A percentile compares a stretch with the other conserved stretches of the same genome.
These are phyloP conservation scores for Cokeromyces recurvatus DNA, from an alignment of 371 early-diverging fungal species.

Conservation along the genomic window DNA sequence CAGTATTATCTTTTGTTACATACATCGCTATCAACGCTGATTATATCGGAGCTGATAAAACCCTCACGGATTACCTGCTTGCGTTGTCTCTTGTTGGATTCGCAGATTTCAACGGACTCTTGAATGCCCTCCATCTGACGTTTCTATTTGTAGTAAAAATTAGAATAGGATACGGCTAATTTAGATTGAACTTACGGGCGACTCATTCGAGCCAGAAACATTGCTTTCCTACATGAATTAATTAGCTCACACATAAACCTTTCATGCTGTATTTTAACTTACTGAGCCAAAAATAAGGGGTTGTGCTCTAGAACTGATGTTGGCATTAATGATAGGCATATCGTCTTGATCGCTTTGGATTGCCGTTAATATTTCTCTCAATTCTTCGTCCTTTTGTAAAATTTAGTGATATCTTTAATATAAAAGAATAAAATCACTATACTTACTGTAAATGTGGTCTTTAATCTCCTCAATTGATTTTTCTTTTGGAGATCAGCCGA, in stretches of 20 bases:
- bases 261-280: constrained; percentile 8
- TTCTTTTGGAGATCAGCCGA: neutral
- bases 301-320: constrained; percentile 1
- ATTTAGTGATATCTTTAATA: constrained; percentile 4
- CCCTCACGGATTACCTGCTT: neutral
- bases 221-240: constrained; percentile 4
- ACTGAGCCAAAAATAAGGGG: constrained; percentile 4
- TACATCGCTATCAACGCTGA: constrained; percentile 2
- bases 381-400: constrained; percentile 4
- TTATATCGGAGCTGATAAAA: constrained; percentile 1
- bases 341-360: constrained; percentile 6
- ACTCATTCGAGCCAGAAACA: constrained; percentile 2
- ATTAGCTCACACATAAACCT: constrained; percentile 7
- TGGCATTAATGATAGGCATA: constrained; percentile 4
- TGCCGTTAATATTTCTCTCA: constrained; percentile 4
- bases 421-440: constrained; percentile 1
- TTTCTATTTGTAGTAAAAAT: constrained; percentile 5
- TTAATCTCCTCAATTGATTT: constrained; percentile 1
- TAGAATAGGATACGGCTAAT: constrained; percentile 6
- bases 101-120: constrained; percentile 1
- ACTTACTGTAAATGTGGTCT: constrained; percentile 1
- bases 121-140: constrained; percentile 2
- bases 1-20: constrained; percentile 4
- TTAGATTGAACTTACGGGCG: constrained; percentile 6
- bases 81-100: constrained; percentile 5